Evolutionary conservation across 495 filamentous ascomycete genomes (phyloP).

Genomic region (Trichoderma erinaceum): DNA sequence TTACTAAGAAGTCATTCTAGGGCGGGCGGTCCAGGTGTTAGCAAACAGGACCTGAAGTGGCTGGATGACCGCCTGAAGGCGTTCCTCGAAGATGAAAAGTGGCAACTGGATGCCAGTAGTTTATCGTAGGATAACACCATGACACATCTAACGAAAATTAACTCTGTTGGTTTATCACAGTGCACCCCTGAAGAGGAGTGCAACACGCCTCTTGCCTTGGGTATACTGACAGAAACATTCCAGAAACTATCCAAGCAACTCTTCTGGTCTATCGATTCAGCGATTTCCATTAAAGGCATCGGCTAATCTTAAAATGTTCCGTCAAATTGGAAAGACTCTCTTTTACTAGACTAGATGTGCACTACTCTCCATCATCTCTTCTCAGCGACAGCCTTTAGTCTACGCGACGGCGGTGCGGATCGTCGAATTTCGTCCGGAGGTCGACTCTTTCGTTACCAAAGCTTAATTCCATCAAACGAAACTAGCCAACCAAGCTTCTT

Average conservation of each 20-base stretch:
- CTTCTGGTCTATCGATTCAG: not conserved
- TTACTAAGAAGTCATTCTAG: not conserved
- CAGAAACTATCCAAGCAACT: not conserved
- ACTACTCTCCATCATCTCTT: not conserved
- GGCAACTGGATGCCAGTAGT: not conserved
- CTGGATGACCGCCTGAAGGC: constrained; percentile 52
- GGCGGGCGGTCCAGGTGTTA: constrained; percentile 61
- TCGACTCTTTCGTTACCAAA: not conserved
- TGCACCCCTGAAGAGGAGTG: not conserved
- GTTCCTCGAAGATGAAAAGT: constrained; percentile 34
- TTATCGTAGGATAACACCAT: not conserved
- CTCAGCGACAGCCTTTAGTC: not conserved
- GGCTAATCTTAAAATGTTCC: not conserved
- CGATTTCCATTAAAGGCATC: not conserved
- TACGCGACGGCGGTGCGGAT: not conserved
- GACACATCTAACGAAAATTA: not conserved
- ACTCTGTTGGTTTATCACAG: not conserved
- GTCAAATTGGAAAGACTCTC: not conserved
- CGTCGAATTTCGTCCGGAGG: not conserved
- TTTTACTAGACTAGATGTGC: not conserved
- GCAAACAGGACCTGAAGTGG: constrained; percentile 59
- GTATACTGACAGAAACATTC: not conserved
- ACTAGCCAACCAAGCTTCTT: not conserved
- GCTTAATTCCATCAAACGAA: not conserved
- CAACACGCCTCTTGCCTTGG: not conserved